A percentile compares a stretch with the other conserved stretches of the same genome.
Evolutionary conservation across 2,329 filamentous ascomycete genomes (phyloP).

Genomic region (Fusarium tricinctum): DNA sequence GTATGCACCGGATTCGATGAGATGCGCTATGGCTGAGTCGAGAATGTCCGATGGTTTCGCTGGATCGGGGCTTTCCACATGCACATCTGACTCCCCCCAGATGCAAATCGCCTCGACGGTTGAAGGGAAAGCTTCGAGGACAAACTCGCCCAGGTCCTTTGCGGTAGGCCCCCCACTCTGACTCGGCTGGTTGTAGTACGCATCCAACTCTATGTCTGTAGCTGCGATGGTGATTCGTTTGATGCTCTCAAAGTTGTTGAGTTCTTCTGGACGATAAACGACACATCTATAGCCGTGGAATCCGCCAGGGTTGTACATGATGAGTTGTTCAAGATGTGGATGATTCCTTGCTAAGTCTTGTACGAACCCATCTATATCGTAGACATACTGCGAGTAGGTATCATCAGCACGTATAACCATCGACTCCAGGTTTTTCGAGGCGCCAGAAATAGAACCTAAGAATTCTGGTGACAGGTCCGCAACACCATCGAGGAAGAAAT

Average conservation of each 20-base stretch:
- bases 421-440: background rate
- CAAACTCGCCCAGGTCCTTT: background rate
- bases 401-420: constrained; percentile 2
- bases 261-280: background rate
- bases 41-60: background rate
- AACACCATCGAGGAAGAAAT: constrained; percentile 18
- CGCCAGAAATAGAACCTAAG: rapidly evolving
- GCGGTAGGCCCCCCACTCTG: rapidly evolving
- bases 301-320: constrained; percentile 16
- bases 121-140: background rate
- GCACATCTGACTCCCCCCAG: background rate
- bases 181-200: no score
- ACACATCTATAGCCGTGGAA: background rate
- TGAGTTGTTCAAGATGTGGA: constrained; percentile 6
- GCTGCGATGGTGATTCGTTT: constrained; percentile 12
- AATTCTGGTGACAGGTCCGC: rapidly evolving
- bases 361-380: constrained; percentile 1
- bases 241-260: background rate
- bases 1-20: constrained; percentile 10
- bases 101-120: constrained; percentile 26
- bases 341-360: rapidly evolving
- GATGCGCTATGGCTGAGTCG: constrained; percentile 10
- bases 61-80: rapidly evolving
- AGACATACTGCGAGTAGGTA: rapidly evolving
- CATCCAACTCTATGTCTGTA: background rate